A percentile compares a stretch with the other conserved stretches of the same genome.
phyloP scores from a whole-genome alignment of 306 rosid genomes.

The Hippophae tibetana region DNA sequence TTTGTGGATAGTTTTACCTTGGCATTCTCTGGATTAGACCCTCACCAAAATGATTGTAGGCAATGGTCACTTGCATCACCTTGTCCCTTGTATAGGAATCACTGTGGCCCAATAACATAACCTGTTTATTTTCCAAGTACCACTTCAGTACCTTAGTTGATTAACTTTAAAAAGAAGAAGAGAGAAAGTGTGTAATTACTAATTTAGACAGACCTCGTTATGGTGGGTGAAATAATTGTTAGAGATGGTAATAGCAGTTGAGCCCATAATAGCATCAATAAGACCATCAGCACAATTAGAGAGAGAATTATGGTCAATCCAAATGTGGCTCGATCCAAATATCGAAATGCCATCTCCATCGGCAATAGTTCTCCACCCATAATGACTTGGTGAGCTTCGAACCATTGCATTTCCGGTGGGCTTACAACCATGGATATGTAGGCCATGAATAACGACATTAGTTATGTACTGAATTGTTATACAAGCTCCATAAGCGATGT shows the following conservation, averaged over 20 bases:
- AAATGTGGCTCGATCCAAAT: conserved; percentile 74
- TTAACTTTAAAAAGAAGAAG: too few relatives aligned
- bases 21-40: conserved; percentile 98
- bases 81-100: conserved; percentile 76
- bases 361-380: conserved; percentile 89
- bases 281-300: conserved; percentile 92
- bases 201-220: conserved; percentile 49
- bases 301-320: conserved; percentile 88
- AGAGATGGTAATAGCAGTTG: conserved; percentile 85
- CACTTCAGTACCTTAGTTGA: background rate
- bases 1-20: conserved; percentile 38
- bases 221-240: conserved; percentile 88
- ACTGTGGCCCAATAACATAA: conserved; percentile 86
- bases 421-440: conserved; percentile 78
- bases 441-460: conserved; percentile 80
- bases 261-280: conserved; percentile 82
- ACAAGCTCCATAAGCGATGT: conserved; percentile 84
- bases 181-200: background rate
- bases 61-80: conserved; percentile 96
- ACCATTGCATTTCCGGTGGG: conserved; percentile 93
- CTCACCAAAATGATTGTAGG: conserved; percentile 97
- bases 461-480: conserved; percentile 80
- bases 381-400: conserved; percentile 85
- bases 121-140: conserved; percentile 32
- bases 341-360: conserved; percentile 87